Conservation (phyloP, 2,329 filamentous ascomycete genomes). For the Thermoascus crustaceus region DNA sequence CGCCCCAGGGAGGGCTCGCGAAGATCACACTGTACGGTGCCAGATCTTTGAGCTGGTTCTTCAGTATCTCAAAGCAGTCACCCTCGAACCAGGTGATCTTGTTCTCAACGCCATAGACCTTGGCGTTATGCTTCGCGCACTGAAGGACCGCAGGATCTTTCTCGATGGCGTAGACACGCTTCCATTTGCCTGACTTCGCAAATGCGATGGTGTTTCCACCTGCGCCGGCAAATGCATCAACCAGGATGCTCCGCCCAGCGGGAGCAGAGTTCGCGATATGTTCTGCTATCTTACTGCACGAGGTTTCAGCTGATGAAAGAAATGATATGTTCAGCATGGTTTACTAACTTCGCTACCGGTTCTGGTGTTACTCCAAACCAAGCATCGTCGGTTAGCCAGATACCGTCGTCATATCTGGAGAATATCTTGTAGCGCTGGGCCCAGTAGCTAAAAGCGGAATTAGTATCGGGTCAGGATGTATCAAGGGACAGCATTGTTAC, state of each 20-base stretch:
- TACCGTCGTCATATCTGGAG: slow-evolving; percentile 73
- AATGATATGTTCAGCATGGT: background rate
- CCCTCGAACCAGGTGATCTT: slow-evolving; percentile 80
- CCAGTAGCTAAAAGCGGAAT: slow-evolving; percentile 79
- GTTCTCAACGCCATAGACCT: slow-evolving; percentile 68
- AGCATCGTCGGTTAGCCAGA: slow-evolving; percentile 84
- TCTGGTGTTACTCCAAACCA: slow-evolving; percentile 98
- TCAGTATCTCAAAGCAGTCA: slow-evolving; percentile 72
- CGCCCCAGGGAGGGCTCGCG: slow-evolving; percentile 67
- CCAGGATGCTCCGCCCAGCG: slow-evolving; percentile 54
- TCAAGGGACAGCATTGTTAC: slow-evolving; percentile 40
- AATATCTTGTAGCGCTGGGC: slow-evolving; percentile 82
- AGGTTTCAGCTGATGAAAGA: slow-evolving; percentile 5
- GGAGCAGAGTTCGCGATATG: slow-evolving; percentile 56
- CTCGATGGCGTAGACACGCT: slow-evolving; percentile 80
- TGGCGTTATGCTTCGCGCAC: slow-evolving; percentile 88
- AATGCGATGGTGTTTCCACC: slow-evolving; percentile 96
- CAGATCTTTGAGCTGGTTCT: slow-evolving; percentile 40
- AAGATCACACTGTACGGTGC: slow-evolving; percentile 54
- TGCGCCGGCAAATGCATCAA: slow-evolving; percentile 86
- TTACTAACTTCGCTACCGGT: slow-evolving; percentile 67
- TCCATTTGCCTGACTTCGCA: slow-evolving; percentile 70
- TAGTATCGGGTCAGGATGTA: too few relatives aligned
- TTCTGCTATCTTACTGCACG: slow-evolving; percentile 60
- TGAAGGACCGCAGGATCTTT: slow-evolving; percentile 69